Conservation (phyloP, 139 green algal genomes). For the Dunaliella sp. region DNA sequence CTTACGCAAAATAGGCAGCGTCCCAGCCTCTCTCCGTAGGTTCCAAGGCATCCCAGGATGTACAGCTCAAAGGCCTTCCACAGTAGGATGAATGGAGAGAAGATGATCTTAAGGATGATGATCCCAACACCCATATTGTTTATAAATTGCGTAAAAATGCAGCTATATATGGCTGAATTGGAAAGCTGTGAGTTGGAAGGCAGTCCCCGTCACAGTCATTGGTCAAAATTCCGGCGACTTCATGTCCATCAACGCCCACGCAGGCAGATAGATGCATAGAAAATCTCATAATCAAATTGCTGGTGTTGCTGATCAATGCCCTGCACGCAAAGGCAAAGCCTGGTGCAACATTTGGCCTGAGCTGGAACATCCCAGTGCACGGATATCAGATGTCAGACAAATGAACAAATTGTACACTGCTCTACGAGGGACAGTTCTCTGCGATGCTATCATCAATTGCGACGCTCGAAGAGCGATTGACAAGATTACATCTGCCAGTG, state of each 20-base stretch:
- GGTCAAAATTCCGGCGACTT: background rate
- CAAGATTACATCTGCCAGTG: no score
- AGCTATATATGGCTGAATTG: background rate
- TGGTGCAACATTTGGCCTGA: background rate
- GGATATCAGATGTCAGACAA: no score
- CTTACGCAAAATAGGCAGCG: constrained; percentile 25
- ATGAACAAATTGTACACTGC: no score
- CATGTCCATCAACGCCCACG: background rate
- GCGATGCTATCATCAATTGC: no score
- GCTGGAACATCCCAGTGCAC: no score
- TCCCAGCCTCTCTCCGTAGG: constrained; percentile 10
- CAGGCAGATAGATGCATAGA: background rate
- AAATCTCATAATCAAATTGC: background rate
- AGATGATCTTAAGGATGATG: background rate
- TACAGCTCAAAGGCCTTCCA: constrained; percentile 17
- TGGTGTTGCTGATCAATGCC: no score
- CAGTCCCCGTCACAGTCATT: background rate
- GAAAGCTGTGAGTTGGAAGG: background rate
- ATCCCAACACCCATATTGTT: background rate
- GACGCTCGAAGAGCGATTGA: no score
- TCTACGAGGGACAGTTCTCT: no score
- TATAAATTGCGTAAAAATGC: no score
- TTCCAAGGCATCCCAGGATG: constrained; percentile 25
- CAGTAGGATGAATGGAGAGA: background rate
- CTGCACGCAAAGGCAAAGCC: background rate